Conservation (phyloP, 2,329 filamentous ascomycete species). For the Aspergillus piperis region DNA sequence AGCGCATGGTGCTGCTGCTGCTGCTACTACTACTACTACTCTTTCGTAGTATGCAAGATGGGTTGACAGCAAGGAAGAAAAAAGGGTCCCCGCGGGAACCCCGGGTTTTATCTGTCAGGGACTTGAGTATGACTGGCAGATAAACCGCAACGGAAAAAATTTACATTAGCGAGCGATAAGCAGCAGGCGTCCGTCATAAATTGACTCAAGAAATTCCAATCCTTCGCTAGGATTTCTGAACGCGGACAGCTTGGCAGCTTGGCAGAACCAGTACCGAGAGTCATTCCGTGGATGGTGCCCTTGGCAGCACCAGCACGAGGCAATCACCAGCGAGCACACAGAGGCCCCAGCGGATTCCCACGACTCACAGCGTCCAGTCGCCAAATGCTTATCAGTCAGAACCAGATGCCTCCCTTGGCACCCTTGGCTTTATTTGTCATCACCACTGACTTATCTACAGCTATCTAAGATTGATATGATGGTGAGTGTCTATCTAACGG, state of each 20-base stretch:
- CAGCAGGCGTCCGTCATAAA: not conserved
- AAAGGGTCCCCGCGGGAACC: not conserved
- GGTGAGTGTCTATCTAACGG: not conserved
- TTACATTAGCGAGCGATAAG: no score
- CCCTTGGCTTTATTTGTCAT: not conserved
- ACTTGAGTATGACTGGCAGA: not conserved
- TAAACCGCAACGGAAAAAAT: not conserved
- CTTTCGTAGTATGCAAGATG: not conserved
- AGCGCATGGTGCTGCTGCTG: conserved; percentile 13
- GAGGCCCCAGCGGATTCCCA: not conserved
- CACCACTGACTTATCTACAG: not conserved
- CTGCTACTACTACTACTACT: no score
- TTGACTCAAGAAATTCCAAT: not conserved
- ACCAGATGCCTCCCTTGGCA: not conserved
- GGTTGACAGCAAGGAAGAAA: not conserved
- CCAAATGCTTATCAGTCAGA: not conserved
- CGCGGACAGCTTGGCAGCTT: conserved; percentile 6
- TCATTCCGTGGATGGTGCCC: conserved; percentile 4
- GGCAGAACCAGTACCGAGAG: not conserved
- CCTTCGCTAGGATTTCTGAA: not conserved
- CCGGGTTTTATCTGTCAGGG: not conserved
- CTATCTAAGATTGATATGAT: not conserved
- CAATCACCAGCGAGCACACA: not conserved
- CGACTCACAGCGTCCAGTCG: not conserved
- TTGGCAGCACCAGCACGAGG: conserved; percentile 3